Evolutionary conservation across 2,329 filamentous ascomycete genomes (phyloP), one percentile per base, ranked within the genome.

Genomic region (Trichoderma harzianum): DNA sequence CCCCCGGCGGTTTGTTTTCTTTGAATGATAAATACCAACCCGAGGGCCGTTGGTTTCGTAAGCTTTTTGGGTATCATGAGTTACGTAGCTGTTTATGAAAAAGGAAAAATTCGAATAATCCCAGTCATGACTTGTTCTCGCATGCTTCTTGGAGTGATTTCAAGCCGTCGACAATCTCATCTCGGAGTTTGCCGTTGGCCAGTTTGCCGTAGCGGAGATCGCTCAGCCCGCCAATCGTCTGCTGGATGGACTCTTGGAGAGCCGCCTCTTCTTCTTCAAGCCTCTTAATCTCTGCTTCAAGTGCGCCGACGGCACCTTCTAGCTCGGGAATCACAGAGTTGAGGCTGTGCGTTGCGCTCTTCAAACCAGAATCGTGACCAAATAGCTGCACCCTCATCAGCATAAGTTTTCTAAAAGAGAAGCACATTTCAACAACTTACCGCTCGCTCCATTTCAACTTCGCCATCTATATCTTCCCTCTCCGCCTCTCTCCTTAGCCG

Each of bases 131-230:
- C 74, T 85, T 86, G 71, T 76, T 78, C 72, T 87, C 85, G 79
- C 92, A 94, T 28, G 87, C 85, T 73, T 89, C 85, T 78, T 92
- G 89, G 57, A 83, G 76, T 39, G 78, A 76, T 18, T 76, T 76
- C n/a, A 96, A 83, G 7, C 91, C 91, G 61, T 91, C 87, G 21
- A 94, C 82, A 34, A 93, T 88, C 75, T 94, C 91, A 61, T 89
- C 86, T 30, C 85, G 85, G 36, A 95, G 82, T 72, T 89, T 85
- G 26, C 85, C 80, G 74, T 92, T 92, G 43, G 88, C 86, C 72
- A 96, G 87, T 70, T 90, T 90, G 47, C 94, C 94, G 77, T 96
- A 95, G 60, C 93, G 90, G 70, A 97, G 85, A 80, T 97, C 93
- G 80, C 93, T 97, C 79, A 97, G 83, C 62, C 88, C 89, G 36